Evolutionary conservation across 2,329 filamentous ascomycete species (phyloP).

Genomic region (Diaporthe humulicola): DNA sequence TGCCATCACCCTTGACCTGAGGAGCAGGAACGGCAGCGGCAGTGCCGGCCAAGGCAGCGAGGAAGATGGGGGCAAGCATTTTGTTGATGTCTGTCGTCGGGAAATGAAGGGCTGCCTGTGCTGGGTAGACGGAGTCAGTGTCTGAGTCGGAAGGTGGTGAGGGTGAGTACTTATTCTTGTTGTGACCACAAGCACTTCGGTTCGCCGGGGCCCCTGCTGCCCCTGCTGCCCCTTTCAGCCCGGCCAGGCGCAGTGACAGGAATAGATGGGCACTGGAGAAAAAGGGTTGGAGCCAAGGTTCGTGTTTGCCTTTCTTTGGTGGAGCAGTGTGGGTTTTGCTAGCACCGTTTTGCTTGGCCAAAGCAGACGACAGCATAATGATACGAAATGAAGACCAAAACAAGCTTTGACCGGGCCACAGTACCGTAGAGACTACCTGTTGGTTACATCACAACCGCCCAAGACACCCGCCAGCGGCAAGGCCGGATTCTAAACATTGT

Average conservation of each 20-base stretch:
- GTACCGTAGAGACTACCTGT: neutral
- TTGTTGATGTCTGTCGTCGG: neutral
- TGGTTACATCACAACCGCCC: neutral
- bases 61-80: conserved; percentile 27
- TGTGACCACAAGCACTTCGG: neutral
- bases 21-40: conserved; percentile 21
- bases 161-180: neutral
- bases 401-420: neutral
- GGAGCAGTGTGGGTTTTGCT: conserved; percentile 21
- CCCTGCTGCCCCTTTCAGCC: neutral
- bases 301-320: conserved; percentile 14
- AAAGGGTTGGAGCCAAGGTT: conserved; percentile 1
- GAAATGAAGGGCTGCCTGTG: neutral
- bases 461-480: neutral
- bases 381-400: conserved; percentile 21
- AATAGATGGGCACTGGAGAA: conserved; percentile 4
- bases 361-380: neutral
- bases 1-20: neutral
- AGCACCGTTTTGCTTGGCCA: neutral
- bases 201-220: neutral
- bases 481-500: neutral
- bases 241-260: conserved; percentile 5
- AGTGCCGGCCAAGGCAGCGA: conserved; percentile 28
- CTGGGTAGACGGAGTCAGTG: neutral
- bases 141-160: neutral